Conservation (phyloP, 2,329 filamentous ascomycete genomes). For the Zasmidium citrigriseum region DNA sequence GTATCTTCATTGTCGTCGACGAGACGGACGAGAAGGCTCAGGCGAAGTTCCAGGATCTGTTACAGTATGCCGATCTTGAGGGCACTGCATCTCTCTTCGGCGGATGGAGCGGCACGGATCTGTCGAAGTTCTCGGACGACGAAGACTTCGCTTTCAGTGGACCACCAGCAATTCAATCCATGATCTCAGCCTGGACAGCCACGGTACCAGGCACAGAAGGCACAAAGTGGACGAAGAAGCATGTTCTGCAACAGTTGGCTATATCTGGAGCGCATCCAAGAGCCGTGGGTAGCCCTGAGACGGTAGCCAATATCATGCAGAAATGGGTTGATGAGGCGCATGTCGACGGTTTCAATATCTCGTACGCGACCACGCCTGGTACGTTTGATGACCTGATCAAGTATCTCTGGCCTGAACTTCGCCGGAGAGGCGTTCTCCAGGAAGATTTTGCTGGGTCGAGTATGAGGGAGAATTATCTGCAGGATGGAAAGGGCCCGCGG, state of each 20-base stretch:
- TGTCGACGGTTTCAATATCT: slow-evolving; percentile 46
- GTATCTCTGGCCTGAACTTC: slow-evolving; percentile 40
- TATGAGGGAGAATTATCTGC: slow-evolving; percentile 33
- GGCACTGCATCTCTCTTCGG: slow-evolving; percentile 49
- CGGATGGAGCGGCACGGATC: slow-evolving; percentile 50
- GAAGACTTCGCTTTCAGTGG: slow-evolving; percentile 46
- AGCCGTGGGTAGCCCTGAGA: slow-evolving; percentile 42
- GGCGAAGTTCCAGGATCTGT: slow-evolving; percentile 44
- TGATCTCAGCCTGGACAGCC: slow-evolving; percentile 48
- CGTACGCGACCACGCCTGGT: slow-evolving; percentile 48
- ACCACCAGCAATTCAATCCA: slow-evolving; percentile 44
- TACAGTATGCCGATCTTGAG: slow-evolving; percentile 47
- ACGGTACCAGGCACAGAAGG: slow-evolving; percentile 44
- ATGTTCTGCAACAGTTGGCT: slow-evolving; percentile 44
- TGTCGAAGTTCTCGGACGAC: slow-evolving; percentile 45
- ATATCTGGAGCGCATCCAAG: slow-evolving; percentile 45
- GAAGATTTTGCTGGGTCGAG: slow-evolving; percentile 27
- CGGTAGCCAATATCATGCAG: slow-evolving; percentile 50
- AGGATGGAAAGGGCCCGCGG: slow-evolving; percentile 28
- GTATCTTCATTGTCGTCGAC: slow-evolving; percentile 46
- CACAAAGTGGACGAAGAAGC: slow-evolving; percentile 48
- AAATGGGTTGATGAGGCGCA: slow-evolving; percentile 47
- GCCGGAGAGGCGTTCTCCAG: slow-evolving; percentile 37
- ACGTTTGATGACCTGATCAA: slow-evolving; percentile 41
- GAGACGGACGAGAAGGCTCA: slow-evolving; percentile 48